A percentile compares a stretch with the other conserved stretches of the same genome.
phyloP scores from a whole-genome alignment of 2,329 filamentous ascomycete species.

The Verticillium alfalfae region DNA sequence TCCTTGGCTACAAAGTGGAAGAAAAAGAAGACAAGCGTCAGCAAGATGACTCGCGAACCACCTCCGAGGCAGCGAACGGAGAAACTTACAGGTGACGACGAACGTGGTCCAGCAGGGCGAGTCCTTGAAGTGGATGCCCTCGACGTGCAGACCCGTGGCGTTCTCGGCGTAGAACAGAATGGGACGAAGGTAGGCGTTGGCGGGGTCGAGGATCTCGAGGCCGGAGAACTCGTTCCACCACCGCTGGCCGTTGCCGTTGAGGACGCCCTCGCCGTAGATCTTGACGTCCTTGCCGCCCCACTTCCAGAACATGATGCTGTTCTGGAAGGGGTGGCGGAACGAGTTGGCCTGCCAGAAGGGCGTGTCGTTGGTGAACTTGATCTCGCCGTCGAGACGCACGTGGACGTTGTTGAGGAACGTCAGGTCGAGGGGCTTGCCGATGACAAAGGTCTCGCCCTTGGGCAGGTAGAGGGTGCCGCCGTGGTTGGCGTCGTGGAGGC shows the following conservation, averaged over 20 bases:
- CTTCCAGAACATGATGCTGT: constrained; percentile 61
- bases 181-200: constrained; percentile 50
- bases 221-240: constrained; percentile 60
- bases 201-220: constrained; percentile 35
- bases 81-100: constrained; percentile 42
- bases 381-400: constrained; percentile 52
- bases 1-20: constrained; percentile 28
- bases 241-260: constrained; percentile 54
- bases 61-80: neutral
- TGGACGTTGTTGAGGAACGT: constrained; percentile 54
- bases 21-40: neutral
- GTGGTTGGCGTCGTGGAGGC: constrained; percentile 49
- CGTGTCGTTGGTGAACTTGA: constrained; percentile 58
- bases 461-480: constrained; percentile 52
- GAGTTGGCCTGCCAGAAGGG: constrained; percentile 61
- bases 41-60: no score
- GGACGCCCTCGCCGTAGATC: constrained; percentile 48
- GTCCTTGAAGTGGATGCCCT: constrained; percentile 54
- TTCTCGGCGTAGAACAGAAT: constrained; percentile 57
- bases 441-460: constrained; percentile 48
- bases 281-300: constrained; percentile 62
- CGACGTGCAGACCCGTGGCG: constrained; percentile 49
- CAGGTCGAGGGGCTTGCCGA: constrained; percentile 53
- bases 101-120: constrained; percentile 60
- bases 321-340: constrained; percentile 60